Base-by-base conservation (phyloP, 331 rosid genomes). In the Pyrus hybrid region DNA sequence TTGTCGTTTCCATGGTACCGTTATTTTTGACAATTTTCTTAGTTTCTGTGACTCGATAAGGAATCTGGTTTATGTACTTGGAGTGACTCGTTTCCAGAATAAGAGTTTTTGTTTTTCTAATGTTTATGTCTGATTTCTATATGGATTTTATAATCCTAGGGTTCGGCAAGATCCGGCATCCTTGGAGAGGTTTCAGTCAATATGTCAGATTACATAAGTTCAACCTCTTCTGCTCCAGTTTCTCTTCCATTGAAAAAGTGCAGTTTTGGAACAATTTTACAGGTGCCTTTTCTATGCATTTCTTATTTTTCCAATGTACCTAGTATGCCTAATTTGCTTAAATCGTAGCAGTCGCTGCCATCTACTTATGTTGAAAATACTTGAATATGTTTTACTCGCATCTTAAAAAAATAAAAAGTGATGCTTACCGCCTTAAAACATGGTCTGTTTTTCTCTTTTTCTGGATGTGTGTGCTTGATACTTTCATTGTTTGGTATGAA, bases 131-230 rank as follows among this genome's bases (percentile, higher is more conserved):
- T 62, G 11, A 67, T n/a, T 29, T 58, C 60, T 12, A 63, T 35
- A 56, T 77, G 70, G 25, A 7, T 11, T 57, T 74, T 76, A 60
- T 78, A 21, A 18, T 77, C 20, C 41, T 80, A 95, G 99, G 97
- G 97, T 63, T 90, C 97, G 12, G 86, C 81, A 60, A 85, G 88
- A 86, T 86, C 96, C 56, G 85, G 88, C 79, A 87, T 89, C 79
- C 97, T 95, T 81, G 99, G 99, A 71, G 99, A 95, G 86, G 89
- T 83, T 67, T 78, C 90, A 33, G 74, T 95, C 70, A 86, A 82
- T 76, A 70, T 92, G 93, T 78, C 77, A 54, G 86, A 84, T 74
- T 88, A 89, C 80, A 78, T 77, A 83, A 86, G 80, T 81, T 82
- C 95, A 62, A 79, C 43, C 76, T 85, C 91, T 72, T 83, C 92